Conservation (phyloP, 2,329 filamentous ascomycete genomes). For the Microcyclospora tardicrescens region DNA sequence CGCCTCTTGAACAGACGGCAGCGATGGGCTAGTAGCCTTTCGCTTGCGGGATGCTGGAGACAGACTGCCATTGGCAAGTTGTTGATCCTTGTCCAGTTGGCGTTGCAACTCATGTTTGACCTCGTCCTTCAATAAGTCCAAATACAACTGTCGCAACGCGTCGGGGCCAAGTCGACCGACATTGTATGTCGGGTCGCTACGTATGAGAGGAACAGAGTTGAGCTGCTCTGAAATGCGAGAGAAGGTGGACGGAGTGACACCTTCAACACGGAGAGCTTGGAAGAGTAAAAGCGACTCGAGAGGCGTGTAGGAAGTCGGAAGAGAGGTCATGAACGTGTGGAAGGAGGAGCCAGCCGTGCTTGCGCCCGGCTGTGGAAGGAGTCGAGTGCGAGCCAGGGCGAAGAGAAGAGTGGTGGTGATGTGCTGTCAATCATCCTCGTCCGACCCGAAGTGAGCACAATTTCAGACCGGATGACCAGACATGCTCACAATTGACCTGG, state of each 20-base stretch:
- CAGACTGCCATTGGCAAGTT: conserved; percentile 31
- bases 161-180: conserved; percentile 60
- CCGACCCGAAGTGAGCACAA: too few species aligned
- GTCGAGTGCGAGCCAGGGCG: conserved; percentile 3
- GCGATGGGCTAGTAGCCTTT: conserved; percentile 54
- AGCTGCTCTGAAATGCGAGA: conserved; percentile 62
- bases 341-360: background rate
- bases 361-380: background rate
- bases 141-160: conserved; percentile 65
- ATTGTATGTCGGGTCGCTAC: conserved; percentile 59
- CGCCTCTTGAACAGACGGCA: conserved; percentile 54
- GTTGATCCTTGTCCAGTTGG: conserved; percentile 14
- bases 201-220: conserved; percentile 59
- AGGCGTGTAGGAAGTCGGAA: conserved; percentile 53
- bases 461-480: too few species aligned
- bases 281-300: conserved; percentile 80
- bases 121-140: conserved; percentile 64
- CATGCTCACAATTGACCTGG: too few species aligned
- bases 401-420: background rate
- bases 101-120: conserved; percentile 30
- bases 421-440: background rate
- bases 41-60: conserved; percentile 53
- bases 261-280: conserved; percentile 60
- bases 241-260: conserved; percentile 37
- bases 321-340: conserved; percentile 37